Evolutionary conservation across 371 early-diverging fungal genomes (phyloP), one percentile per base, ranked within the genome.

Genomic region (Rhizomucor miehei): DNA sequence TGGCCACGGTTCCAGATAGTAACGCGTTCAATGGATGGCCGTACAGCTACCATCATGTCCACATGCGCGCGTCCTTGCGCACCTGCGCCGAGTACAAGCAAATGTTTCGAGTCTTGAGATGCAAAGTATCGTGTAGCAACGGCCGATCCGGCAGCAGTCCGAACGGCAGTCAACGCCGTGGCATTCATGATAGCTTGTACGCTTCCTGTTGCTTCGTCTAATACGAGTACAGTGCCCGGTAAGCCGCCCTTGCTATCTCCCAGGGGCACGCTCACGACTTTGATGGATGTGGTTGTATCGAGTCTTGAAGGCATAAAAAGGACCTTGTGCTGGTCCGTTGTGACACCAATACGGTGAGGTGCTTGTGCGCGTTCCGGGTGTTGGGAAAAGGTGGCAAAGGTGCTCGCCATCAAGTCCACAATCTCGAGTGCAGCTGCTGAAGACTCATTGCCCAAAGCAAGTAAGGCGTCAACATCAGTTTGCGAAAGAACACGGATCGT

Each of bases 101-200:
- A 48, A 20, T 65, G 66, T 14, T 65, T 70, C 10, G 73, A 60
- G 14, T 65, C 53, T 19, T 58, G 53, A 10, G 59, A 21, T 5
- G 79, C 73, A 51, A 61, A 68, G 54, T 63, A 65, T n/a, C 54
- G 65, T 1, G 85, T 82, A 12, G 83, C 80, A 24, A 85, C 51
- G 8, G 79, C 85, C 6, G 82, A 83, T 6, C 82, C 79, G 36
- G 85, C 83, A 12, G 85, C 85, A 23, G 85, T 85, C 17, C 85
- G 63, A 10, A 82, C 60, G 29, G 84, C 84, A 1, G 85, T 85
- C 9, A 83, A 53, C 12, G 71, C 67, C 1, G 65, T 75, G 14
- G 80, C 82, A 53, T 85, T 83, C 67, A 85, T 73, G 1, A 85
- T 63, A 19, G 81, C 79, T 19, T 74, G 57, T 4, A 77, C 74